These are phyloP conservation scores for Candida chauliodis DNA, from an alignment of 805 yeast genomes.

Conservation along the genomic window DNA sequence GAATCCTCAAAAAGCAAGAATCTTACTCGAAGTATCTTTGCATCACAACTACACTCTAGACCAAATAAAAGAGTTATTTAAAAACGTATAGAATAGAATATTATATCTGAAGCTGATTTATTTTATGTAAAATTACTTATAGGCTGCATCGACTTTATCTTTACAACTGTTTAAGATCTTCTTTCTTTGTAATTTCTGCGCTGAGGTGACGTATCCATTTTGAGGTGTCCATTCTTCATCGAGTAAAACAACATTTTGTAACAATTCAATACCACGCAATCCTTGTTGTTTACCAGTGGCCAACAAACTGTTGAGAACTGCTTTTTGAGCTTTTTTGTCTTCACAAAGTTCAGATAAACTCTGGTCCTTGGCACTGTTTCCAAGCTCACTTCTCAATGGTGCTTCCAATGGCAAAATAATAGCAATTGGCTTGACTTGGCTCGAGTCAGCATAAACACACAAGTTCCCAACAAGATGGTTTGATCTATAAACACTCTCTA, in stretches of 20 bases:
- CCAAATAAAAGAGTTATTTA: slow-evolving; percentile 44
- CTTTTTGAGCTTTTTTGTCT: slow-evolving; percentile 53
- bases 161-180: slow-evolving; percentile 72
- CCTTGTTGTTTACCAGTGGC: slow-evolving; percentile 80
- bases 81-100: slow-evolving; percentile 45
- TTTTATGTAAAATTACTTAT: slow-evolving; percentile 22
- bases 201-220: slow-evolving; percentile 88
- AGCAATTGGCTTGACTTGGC: slow-evolving; percentile 87
- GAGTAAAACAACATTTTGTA: slow-evolving; percentile 71
- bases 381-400: slow-evolving; percentile 54
- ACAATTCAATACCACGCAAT: slow-evolving; percentile 77
- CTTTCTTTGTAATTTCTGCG: slow-evolving; percentile 93
- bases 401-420: slow-evolving; percentile 79
- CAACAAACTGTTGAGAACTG: slow-evolving; percentile 56
- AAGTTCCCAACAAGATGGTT: slow-evolving; percentile 71
- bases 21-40: slow-evolving; percentile 55
- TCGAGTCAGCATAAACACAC: slow-evolving; percentile 89
- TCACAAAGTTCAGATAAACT: slow-evolving; percentile 48
- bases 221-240: slow-evolving; percentile 98
- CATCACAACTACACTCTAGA: slow-evolving; percentile 33
- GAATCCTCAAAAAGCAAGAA: slow-evolving; percentile 62
- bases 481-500: slow-evolving; percentile 88
- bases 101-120: neutral
- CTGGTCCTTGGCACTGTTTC: slow-evolving; percentile 47
- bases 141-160: slow-evolving; percentile 65